phyloP scores from a whole-genome alignment of 129 eudicot species.

The Gnaphalium uliginosum region DNA sequence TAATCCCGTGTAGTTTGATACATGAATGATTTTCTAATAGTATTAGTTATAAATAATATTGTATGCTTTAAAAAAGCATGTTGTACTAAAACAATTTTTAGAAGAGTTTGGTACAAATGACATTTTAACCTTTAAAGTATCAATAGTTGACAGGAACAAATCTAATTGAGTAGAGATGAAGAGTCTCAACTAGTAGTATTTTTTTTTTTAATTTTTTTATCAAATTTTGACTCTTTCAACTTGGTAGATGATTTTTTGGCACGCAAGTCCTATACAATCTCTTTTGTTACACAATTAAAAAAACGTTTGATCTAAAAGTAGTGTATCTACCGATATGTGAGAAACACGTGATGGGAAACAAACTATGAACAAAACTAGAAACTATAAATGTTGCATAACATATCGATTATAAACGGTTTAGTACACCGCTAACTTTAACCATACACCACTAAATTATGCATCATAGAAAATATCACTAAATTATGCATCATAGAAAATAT shows the following conservation, averaged over 20 bases:
- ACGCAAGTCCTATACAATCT: background rate
- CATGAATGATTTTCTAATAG: no score
- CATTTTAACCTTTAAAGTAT: no score
- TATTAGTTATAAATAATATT: no score
- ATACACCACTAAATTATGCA: background rate
- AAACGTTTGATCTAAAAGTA: background rate
- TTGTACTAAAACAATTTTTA: no score
- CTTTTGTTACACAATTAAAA: background rate
- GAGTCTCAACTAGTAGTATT: background rate
- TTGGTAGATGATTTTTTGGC: no score
- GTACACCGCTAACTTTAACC: background rate
- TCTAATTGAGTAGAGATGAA: background rate
- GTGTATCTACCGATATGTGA: background rate
- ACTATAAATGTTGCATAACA: background rate
- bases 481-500: background rate
- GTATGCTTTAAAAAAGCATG: no score
- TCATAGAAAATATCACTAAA: background rate
- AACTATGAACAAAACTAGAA: background rate
- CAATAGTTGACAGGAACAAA: background rate
- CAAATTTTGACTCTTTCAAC: background rate
- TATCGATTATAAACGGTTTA: background rate
- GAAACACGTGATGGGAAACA: background rate
- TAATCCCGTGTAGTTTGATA: no score
- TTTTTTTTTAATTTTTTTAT: no score
- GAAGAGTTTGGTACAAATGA: no score